Evolutionary conservation across 1,139 yeast species (phyloP).

Genomic region (Yamadazyma sp.): DNA sequence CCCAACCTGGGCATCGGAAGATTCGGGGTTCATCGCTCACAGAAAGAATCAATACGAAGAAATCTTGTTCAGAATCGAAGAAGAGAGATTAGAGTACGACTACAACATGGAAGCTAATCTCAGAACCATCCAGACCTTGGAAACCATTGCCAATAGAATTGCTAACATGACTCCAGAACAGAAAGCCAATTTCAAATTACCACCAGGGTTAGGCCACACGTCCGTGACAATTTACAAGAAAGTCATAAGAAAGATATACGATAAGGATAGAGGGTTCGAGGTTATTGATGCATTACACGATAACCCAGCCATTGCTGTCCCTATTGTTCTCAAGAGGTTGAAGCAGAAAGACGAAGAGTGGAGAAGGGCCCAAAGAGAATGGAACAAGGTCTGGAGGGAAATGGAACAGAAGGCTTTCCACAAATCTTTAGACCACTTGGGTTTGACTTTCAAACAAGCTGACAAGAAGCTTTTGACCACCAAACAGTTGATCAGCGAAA

Average conservation of each 20-base stretch:
- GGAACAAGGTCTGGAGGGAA: constrained; percentile 99
- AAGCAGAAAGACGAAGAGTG: constrained; percentile 99
- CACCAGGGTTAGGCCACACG: constrained; percentile 91
- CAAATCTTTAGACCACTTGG: constrained; percentile 92
- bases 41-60: constrained; percentile 97
- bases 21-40: constrained; percentile 96
- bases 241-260: constrained; percentile 88
- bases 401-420: constrained; percentile 93
- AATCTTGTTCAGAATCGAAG: constrained; percentile 90
- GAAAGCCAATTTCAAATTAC: constrained; percentile 79
- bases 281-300: constrained; percentile 95
- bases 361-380: constrained; percentile 97
- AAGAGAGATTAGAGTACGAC: constrained; percentile 96
- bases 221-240: constrained; percentile 90
- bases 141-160: constrained; percentile 91
- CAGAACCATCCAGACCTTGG: constrained; percentile 92
- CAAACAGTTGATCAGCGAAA: constrained; percentile 86
- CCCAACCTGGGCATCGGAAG: constrained; percentile 99
- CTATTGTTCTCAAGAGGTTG: constrained; percentile 84
- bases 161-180: constrained; percentile 93
- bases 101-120: constrained; percentile 92
- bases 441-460: constrained; percentile 92
- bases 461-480: constrained; percentile 91
- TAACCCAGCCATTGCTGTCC: constrained; percentile 92
- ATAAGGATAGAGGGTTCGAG: constrained; percentile 92